phyloP scores from a whole-genome alignment of 1,284 basidiomycete genomes.

The Leccinum subatratum region DNA sequence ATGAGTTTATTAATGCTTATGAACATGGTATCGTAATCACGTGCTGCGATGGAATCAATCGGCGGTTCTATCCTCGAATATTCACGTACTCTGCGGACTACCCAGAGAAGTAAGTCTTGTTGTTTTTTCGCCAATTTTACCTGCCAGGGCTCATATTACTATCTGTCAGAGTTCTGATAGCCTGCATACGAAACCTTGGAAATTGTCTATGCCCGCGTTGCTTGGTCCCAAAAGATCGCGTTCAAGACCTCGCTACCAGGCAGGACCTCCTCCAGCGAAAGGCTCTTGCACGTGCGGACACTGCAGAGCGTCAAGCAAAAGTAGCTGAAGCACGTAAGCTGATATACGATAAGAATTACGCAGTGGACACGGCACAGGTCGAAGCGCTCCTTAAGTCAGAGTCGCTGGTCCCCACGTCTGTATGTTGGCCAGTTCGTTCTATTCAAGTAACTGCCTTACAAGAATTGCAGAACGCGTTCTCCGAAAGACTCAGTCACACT shows the following conservation, averaged over 20 bases:
- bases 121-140: not conserved
- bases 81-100: not conserved
- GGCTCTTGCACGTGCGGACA: not conserved
- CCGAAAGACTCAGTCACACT: not conserved
- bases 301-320: not conserved
- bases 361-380: not conserved
- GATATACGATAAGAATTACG: not conserved
- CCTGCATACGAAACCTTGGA: not conserved
- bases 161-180: not conserved
- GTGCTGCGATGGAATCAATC: not conserved
- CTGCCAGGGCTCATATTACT: not conserved
- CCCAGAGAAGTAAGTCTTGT: not conserved
- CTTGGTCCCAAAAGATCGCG: not conserved
- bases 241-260: not conserved
- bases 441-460: not conserved
- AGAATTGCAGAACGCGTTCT: not conserved
- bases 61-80: not conserved
- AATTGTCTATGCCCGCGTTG: not conserved
- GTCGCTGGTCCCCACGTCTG: not conserved
- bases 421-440: not conserved
- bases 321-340: not conserved
- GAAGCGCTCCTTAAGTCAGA: not conserved
- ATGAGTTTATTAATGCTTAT: not conserved
- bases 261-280: not conserved
- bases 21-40: not conserved